Evolutionary conservation across 805 yeast genomes (phyloP).

Genomic region (Candida michaelii): DNA sequence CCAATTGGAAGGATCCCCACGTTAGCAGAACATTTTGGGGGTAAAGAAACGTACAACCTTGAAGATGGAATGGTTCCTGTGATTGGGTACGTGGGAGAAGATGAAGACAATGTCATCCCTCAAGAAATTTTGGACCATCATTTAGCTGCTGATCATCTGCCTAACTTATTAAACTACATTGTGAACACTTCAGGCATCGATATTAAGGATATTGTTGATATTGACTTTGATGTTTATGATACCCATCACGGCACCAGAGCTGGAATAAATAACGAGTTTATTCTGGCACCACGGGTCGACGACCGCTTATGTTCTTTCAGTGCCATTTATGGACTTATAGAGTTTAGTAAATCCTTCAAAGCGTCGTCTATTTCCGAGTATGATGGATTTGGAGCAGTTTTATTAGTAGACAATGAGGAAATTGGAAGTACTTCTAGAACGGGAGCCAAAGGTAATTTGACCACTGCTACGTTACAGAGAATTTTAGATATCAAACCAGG

Average conservation of each 20-base stretch:
- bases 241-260: conserved; percentile 37
- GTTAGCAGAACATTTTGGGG: conserved; percentile 87
- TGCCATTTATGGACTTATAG: conserved; percentile 34
- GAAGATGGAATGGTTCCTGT: conserved; percentile 82
- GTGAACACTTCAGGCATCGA: conserved; percentile 22
- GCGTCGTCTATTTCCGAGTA: conserved; percentile 18
- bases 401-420: conserved; percentile 42
- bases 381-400: conserved; percentile 31
- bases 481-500: conserved; percentile 9
- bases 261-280: conserved; percentile 36
- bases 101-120: not conserved
- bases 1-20: conserved; percentile 83
- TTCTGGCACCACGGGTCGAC: conserved; percentile 41
- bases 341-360: conserved; percentile 18
- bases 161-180: conserved; percentile 32
- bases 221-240: conserved; percentile 40
- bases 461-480: conserved; percentile 15
- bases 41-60: conserved; percentile 63
- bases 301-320: conserved; percentile 42
- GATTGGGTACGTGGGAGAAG: conserved; percentile 50
- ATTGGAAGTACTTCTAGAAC: conserved; percentile 41
- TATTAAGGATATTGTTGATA: conserved; percentile 25
- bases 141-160: conserved; percentile 22
- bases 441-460: conserved; percentile 38
- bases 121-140: conserved; percentile 3